Base-by-base conservation (phyloP, 148 eudicot species). In the Vaccinium macrocarpon region DNA sequence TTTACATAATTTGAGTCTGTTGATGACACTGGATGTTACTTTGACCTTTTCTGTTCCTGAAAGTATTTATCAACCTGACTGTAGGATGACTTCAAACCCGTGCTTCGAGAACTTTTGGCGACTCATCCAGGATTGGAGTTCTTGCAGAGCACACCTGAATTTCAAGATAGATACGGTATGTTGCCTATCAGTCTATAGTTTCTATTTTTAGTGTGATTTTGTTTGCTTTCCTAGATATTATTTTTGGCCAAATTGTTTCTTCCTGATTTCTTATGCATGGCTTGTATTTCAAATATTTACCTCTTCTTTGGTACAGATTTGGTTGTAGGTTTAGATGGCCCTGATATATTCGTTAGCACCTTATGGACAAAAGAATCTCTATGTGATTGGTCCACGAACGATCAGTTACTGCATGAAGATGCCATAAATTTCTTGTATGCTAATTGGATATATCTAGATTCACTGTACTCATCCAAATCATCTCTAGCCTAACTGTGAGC, bases 111-210 rank as follows among this genome's bases (percentile, higher is more conserved):
- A 82, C 98, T 96, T 87, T 91, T 94, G 92, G 92, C 93, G 53
- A 92, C 98, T 76, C 99, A 96, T 91, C 99, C 98, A 46, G 99
- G 99, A 71, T 86, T 96, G 87, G 99, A 96, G 86, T 96, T 96
- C 90, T 88, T 96, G 81, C 97, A 93, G 84, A 92, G 93, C 80
- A 94, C 99, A 23, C 99, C 99, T 18, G 99, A 96, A 86, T 96
- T 96, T 86, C 99, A 96, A 89, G 99, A 96, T 75, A 90, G 99
- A 96, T 96, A 94, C 88, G 98, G 99, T 96, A 90, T 78, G 84
- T 23, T 56, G 18, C 57, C 61, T 27, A 21, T 15, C 79, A 35
- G 7, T 38, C 46, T 81, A 11, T 81, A 76, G 42, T 14, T 57
- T 75, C 23, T 16, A 8, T 51, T 55, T 48, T 61, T 46, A n/a